Base-by-base conservation (phyloP, 441 rosid genomes). In the Omphalea diandra region DNA sequence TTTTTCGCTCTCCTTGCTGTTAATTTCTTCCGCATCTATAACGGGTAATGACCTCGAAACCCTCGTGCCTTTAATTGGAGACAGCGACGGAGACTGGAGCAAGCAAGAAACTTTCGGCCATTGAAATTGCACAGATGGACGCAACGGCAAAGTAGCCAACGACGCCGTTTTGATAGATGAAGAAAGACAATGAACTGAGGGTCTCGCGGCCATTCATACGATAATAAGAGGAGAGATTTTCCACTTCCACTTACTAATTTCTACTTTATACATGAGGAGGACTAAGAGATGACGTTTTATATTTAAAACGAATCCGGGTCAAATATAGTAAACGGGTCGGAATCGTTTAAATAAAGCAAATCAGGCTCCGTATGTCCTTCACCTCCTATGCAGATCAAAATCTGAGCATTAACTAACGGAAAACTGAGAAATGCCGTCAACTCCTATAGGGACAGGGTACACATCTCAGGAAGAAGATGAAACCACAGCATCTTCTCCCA, bases 381-480 rank as follows among this genome's bases (percentile, higher is more conserved):
- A 12, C 53, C 59, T n/a, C n/a, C 47, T n/a, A 41, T 3, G 31
- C 44, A 32, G 12, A 31, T 65, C 32, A 24, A 3, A 26, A 26
- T 14, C 1, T 33, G 0, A 44, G 3, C 18, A 44, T 35, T 38
- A 1, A 3, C 29, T 0, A 9, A 12, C 22, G 1, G 24, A 59
- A 12, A 53, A 36, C 40, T 60, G 17, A 71, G n/a, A 64, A 79
- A 86, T 88, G 89, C 79, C 80, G 53, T 69, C 90, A 52, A 74
- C 83, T 3, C 80, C 89, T 3, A 74, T 69, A 67, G 86, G 80
- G 33, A 69, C 84, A 46, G 65, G 68, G n/a, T n/a, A n/a, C n/a
- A n/a, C n/a, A 66, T 47, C 52, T 68, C 27, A 77, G 71, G 68
- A 82, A 73, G 81, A 79, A 35, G 77, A 84, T 35, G 77, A 83